Evolutionary conservation across 768 basidiomycete species (phyloP).

Genomic region (Calocybe gangraenosa): DNA sequence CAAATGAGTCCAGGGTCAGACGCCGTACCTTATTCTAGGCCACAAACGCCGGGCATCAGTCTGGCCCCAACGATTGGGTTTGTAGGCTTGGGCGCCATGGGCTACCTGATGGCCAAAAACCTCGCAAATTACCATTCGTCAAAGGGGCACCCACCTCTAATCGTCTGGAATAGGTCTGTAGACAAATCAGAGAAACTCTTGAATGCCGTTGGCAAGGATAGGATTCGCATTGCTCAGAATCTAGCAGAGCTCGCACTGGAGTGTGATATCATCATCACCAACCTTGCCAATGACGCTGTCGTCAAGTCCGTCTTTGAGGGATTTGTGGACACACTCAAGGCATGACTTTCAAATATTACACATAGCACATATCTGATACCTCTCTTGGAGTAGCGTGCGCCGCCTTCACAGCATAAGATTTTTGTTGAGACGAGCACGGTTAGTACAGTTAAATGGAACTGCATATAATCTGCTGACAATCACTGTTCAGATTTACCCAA

Average conservation of each 20-base stretch:
- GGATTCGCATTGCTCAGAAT: conserved; percentile 51
- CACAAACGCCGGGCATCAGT: conserved; percentile 43
- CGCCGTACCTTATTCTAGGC: conserved; percentile 49
- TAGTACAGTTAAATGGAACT: conserved; percentile 19
- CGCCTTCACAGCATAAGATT: conserved; percentile 54
- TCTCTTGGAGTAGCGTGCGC: conserved; percentile 29
- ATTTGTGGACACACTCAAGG: conserved; percentile 57
- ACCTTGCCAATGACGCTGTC: conserved; percentile 66
- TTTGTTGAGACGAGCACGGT: conserved; percentile 88
- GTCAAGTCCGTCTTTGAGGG: conserved; percentile 60
- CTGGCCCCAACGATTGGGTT: conserved; percentile 34
- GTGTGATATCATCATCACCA: conserved; percentile 76
- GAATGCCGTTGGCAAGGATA: conserved; percentile 49
- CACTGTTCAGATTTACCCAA: conserved; percentile 47
- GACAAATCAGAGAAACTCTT: conserved; percentile 56
- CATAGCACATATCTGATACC: not conserved
- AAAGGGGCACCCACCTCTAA: conserved; percentile 42
- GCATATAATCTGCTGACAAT: not conserved
- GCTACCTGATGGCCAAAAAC: conserved; percentile 74
- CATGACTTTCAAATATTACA: conserved; percentile 19
- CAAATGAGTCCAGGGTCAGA: not conserved
- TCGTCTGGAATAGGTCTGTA: conserved; percentile 73
- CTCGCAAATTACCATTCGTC: conserved; percentile 52
- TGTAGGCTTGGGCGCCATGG: conserved; percentile 63
- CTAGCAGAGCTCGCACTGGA: conserved; percentile 56